Evolutionary conservation across 768 basidiomycete genomes (phyloP).

Genomic region (Kwoniella heveanensis): DNA sequence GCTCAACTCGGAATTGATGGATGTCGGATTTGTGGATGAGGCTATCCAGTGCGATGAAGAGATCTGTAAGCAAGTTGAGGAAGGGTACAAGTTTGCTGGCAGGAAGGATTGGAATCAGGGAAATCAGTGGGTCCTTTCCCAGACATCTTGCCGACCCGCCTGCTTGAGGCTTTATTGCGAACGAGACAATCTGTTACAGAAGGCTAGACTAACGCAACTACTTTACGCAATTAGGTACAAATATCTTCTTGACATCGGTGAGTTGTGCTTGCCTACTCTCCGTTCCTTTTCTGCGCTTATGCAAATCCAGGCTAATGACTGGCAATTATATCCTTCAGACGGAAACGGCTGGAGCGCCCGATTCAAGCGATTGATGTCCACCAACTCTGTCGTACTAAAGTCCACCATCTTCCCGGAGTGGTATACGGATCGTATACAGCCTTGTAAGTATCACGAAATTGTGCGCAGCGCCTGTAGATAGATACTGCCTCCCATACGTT

Average conservation of each 20-base stretch:
- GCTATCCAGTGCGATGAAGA: conserved; percentile 49
- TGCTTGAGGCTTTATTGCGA: too few species aligned
- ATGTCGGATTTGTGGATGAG: conserved; percentile 50
- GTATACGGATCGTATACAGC: conserved; percentile 35
- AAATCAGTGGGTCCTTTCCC: conserved; percentile 39
- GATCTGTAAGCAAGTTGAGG: conserved; percentile 31
- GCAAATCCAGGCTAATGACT: not conserved
- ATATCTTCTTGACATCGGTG: conserved; percentile 54
- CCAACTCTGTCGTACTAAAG: conserved; percentile 52
- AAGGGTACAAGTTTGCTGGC: conserved; percentile 34
- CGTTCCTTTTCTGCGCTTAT: not conserved
- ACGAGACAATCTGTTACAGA: too few species aligned
- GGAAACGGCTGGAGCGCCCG: conserved; percentile 57
- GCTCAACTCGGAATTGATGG: conserved; percentile 44
- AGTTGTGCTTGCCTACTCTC: not conserved
- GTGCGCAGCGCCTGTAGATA: too few species aligned
- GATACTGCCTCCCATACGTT: too few species aligned
- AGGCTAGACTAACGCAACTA: too few species aligned
- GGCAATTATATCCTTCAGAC: conserved; percentile 27
- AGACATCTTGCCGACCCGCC: too few species aligned
- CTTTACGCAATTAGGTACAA: conserved; percentile 52
- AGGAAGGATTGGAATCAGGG: conserved; percentile 40
- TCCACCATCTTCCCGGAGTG: conserved; percentile 55
- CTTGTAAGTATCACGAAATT: too few species aligned
- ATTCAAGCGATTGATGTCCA: conserved; percentile 56